Evolutionary conservation across 2,329 filamentous ascomycete species (phyloP), one percentile per base, ranked within the genome.

Genomic region (Sarocladium kiliense): DNA sequence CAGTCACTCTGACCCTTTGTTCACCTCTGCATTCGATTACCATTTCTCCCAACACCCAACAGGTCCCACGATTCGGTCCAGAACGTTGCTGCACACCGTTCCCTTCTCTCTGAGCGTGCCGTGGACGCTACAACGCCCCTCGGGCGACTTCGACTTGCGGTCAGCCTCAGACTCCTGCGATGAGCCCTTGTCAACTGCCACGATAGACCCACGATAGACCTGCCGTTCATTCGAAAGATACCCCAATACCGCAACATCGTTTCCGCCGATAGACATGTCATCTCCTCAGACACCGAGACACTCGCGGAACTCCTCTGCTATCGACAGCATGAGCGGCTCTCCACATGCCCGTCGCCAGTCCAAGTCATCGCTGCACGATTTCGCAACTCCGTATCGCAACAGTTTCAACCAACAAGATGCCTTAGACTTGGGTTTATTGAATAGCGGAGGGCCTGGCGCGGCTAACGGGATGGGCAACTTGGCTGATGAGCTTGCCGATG

Each of bases 401-500:
- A 78, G 76, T 62, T 76, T 76, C 62, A 75, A 73, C 62, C 75
- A 78, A 54, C 70, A 73, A 56, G 78, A 81, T 61, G 65, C 64
- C 34, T 65, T 74, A n/a, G 75, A 78, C 54, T 67, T 80, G 53
- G 70, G 70, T 56, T 68, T 74, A n/a, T 74, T 79, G 49, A 69
- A 71, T 57, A 68, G 66, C 55, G 73, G 69, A 41, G 76, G 69
- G 36, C 68, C 69, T 45, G 71, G 68, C 23, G 67, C 67, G 2
- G 73, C 72, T 51, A 82, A 82, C 58, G 86, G 86, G 9, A 74
- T 91, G 59, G 89, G 89, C 30, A 92, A 91, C 62, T 70, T 94
- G 50, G 89, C 89, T 1, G 89, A 93, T 69, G 89, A 94, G 69
- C 74, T 94, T 49, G 89, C 87, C 1, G 88, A 88, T 64, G 85